phyloP scores from a whole-genome alignment of 495 filamentous ascomycete genomes.

The Halenospora varia region DNA sequence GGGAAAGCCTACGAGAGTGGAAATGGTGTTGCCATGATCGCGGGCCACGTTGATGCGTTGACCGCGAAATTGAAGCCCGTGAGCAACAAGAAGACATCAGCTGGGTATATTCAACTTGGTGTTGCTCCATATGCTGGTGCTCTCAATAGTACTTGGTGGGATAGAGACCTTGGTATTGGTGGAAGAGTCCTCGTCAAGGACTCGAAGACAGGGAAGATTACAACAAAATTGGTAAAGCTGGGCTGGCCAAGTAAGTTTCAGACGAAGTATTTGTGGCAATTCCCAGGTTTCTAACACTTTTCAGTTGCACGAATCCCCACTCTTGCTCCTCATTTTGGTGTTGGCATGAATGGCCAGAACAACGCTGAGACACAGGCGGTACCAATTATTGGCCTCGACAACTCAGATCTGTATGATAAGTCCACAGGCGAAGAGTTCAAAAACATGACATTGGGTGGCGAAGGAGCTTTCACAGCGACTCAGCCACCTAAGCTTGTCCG shows the following conservation, averaged over 20 bases:
- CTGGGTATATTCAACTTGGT: constrained; percentile 84
- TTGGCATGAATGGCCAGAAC: constrained; percentile 67
- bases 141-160: constrained; percentile 88
- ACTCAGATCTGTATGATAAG: constrained; percentile 47
- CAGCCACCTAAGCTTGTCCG: constrained; percentile 83
- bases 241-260: constrained; percentile 73
- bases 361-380: constrained; percentile 94
- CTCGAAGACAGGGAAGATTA: constrained; percentile 65
- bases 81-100: constrained; percentile 70
- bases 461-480: constrained; percentile 66
- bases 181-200: constrained; percentile 84
- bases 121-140: constrained; percentile 91
- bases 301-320: constrained; percentile 85
- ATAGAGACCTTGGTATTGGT: constrained; percentile 85
- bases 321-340: constrained; percentile 89
- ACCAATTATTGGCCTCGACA: constrained; percentile 87
- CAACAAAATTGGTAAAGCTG: constrained; percentile 79
- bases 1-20: constrained; percentile 80
- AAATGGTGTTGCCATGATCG: constrained; percentile 75
- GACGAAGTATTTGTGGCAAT: too few relatives aligned
- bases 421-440: constrained; percentile 28
- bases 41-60: constrained; percentile 88
- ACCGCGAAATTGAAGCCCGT: constrained; percentile 88
- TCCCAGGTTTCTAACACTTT: too few relatives aligned
- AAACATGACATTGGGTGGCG: constrained; percentile 31